Percentiles rank a stretch among this genome's conserved stretches.
Conservation (phyloP, 2,329 filamentous ascomycete species). For the Colletotrichum sp. region DNA sequence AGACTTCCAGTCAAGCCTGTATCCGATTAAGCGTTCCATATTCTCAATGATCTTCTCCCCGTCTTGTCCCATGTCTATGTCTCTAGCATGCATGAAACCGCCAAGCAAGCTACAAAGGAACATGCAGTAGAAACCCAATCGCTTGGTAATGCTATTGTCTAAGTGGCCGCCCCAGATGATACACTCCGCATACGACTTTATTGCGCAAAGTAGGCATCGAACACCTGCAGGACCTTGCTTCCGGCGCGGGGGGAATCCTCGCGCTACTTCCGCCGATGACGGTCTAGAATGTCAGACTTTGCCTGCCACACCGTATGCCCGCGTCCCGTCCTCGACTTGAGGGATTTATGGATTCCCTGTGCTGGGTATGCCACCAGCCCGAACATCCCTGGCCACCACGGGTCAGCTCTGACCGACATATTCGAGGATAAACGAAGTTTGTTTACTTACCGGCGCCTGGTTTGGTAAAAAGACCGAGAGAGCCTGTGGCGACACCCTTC, state of each 20-base stretch:
- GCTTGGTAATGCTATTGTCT: background rate
- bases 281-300: background rate
- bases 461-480: constrained; percentile 25
- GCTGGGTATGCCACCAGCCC: constrained; percentile 35
- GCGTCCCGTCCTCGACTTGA: constrained; percentile 23
- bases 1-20: too few species aligned
- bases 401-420: background rate
- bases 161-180: background rate
- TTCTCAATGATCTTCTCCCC: accelerated
- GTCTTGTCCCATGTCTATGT: accelerated
- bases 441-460: constrained; percentile 27
- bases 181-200: background rate
- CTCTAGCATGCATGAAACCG: background rate
- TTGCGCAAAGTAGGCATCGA: background rate
- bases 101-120: background rate
- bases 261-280: background rate
- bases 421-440: background rate
- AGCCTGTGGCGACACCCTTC: constrained; percentile 38
- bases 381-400: constrained; percentile 17
- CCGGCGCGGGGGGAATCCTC: background rate
- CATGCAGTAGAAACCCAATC: background rate
- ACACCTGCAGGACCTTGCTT: constrained; percentile 1
- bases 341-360: constrained; percentile 34
- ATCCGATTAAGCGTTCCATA: too few species aligned
- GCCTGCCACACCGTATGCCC: background rate